Evolutionary conservation across 2,329 filamentous ascomycete species (phyloP).

Genomic region (Cytospora mali): DNA sequence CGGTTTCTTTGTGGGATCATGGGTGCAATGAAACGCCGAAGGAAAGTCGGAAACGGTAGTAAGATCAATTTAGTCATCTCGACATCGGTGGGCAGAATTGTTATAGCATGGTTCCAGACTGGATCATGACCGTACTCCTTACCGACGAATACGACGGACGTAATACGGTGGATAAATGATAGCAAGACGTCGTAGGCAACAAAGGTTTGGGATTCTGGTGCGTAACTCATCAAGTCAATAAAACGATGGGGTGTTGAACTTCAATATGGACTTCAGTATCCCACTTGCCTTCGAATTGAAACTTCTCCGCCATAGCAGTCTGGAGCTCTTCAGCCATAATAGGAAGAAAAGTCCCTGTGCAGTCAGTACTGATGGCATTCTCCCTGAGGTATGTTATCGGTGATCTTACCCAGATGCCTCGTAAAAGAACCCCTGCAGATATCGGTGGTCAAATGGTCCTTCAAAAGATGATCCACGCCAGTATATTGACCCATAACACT

Average conservation of each 20-base stretch:
- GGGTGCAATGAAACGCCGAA: conserved; percentile 1
- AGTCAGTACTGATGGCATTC: not conserved
- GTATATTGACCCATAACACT: not conserved
- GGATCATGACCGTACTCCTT: not conserved
- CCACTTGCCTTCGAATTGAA: no score
- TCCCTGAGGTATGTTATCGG: not conserved
- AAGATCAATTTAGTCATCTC: conserved; percentile 27
- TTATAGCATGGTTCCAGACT: not conserved
- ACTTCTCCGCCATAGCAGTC: not conserved
- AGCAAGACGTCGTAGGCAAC: not conserved
- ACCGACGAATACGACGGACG: not conserved
- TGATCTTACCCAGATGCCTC: not conserved
- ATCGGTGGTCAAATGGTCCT: not conserved
- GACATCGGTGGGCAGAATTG: not conserved
- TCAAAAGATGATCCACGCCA: not conserved
- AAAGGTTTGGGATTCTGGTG: no score
- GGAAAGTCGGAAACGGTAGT: not conserved
- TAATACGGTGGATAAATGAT: not conserved
- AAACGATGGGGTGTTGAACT: no score
- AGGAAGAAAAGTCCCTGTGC: not conserved
- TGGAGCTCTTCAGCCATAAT: not conserved
- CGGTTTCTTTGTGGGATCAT: not conserved
- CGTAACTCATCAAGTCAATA: no score
- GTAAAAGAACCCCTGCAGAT: not conserved
- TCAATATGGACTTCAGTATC: no score